Evolutionary conservation across 176 grass and related monocot genomes (phyloP).

Genomic region (Carex pumila): DNA sequence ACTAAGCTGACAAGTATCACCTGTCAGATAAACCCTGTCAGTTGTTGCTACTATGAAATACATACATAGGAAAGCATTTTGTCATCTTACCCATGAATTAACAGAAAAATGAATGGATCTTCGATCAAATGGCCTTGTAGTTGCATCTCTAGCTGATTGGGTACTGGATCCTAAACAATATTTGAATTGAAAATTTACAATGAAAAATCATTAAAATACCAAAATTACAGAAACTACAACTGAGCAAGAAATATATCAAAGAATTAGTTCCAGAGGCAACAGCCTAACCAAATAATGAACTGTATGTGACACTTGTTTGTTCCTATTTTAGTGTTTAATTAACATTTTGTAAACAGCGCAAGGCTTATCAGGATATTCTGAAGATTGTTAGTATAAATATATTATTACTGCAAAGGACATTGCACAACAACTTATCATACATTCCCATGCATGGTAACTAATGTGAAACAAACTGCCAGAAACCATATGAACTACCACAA

Average conservation of each 20-base stretch:
- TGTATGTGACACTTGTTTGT: neutral
- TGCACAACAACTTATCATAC: neutral
- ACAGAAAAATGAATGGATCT: constrained; percentile 79
- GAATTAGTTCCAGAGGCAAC: neutral
- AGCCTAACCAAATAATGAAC: neutral
- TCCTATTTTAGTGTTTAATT: neutral
- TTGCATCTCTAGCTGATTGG: constrained; percentile 33
- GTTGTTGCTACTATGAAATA: neutral
- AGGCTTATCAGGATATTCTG: neutral
- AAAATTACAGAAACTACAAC: neutral
- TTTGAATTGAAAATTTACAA: constrained; percentile 13
- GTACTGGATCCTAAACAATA: constrained; percentile 43
- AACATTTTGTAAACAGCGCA: neutral
- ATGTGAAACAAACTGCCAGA: neutral
- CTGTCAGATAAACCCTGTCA: constrained; percentile 29
- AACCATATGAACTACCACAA: neutral
- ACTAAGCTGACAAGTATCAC: constrained; percentile 74
- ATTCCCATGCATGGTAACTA: neutral
- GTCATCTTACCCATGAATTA: constrained; percentile 76
- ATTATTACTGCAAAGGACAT: neutral
- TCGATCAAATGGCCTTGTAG: constrained; percentile 51
- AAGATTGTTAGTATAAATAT: neutral
- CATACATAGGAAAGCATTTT: neutral
- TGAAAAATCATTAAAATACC: neutral
- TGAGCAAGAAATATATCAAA: neutral